phyloP scores from a whole-genome alignment of 345 rosid species.

The Stellera chamaejasme region DNA sequence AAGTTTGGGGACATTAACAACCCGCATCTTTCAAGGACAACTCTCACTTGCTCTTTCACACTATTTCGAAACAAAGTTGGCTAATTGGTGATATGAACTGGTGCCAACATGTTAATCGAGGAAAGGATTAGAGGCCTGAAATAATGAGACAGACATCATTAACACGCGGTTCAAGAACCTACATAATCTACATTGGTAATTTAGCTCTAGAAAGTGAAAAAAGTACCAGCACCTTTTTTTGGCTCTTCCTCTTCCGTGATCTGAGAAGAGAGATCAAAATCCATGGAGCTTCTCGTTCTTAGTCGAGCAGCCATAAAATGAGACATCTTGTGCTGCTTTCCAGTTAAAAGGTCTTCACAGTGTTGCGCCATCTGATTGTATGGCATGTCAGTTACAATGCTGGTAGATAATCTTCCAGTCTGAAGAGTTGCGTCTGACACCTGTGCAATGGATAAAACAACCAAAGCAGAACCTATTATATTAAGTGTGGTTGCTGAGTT shows the following conservation, averaged over 20 bases:
- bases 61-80: conserved; percentile 12
- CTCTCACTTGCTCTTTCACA: conserved; percentile 23
- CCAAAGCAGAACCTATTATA: background rate
- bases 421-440: conserved; percentile 68
- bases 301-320: conserved; percentile 50
- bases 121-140: conserved; percentile 21
- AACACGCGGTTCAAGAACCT: no score
- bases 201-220: no score
- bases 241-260: conserved; percentile 16
- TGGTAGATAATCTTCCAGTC: conserved; percentile 70
- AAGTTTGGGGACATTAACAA: no score
- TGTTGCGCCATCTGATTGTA: conserved; percentile 84
- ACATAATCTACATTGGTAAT: no score
- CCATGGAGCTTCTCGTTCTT: conserved; percentile 40
- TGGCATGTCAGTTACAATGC: conserved; percentile 62
- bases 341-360: conserved; percentile 71
- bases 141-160: background rate
- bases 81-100: conserved; percentile 16
- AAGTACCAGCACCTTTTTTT: conserved; percentile 10
- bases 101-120: conserved; percentile 21
- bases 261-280: conserved; percentile 11
- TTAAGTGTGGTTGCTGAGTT: no score
- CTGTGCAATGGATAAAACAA: conserved; percentile 25
- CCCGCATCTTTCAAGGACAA: conserved; percentile 8
- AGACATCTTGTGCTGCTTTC: conserved; percentile 85